Conservation (phyloP, 2,329 filamentous ascomycete species). For the Raffaelea deltoideospora region DNA sequence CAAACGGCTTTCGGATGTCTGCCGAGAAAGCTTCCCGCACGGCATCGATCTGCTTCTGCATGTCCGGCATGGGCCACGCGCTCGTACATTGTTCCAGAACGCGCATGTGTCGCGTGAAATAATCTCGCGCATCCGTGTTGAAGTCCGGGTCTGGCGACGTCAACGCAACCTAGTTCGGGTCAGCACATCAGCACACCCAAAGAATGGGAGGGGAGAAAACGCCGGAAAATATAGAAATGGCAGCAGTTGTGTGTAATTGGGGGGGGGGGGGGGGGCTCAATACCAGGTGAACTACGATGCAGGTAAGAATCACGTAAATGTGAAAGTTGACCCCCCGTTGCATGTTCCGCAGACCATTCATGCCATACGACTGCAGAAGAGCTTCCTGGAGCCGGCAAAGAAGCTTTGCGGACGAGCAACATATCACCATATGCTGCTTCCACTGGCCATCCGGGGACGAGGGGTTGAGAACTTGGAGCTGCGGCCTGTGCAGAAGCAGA, state of each 20-base stretch:
- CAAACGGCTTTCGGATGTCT: constrained; percentile 70
- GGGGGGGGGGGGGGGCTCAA: constrained; percentile 24
- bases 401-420: constrained; percentile 69
- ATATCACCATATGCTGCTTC: constrained; percentile 78
- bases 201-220: neutral
- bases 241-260: neutral
- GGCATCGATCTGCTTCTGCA: constrained; percentile 79
- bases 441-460: constrained; percentile 57
- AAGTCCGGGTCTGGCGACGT: constrained; percentile 86
- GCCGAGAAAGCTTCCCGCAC: constrained; percentile 84
- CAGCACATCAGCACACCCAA: neutral
- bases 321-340: constrained; percentile 87
- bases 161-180: constrained; percentile 59
- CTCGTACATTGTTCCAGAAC: constrained; percentile 74
- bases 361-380: constrained; percentile 58
- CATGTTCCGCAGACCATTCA: constrained; percentile 79
- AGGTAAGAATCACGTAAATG: constrained; percentile 82
- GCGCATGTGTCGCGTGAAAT: constrained; percentile 87
- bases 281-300: constrained; percentile 86
- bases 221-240: neutral
- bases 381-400: constrained; percentile 80
- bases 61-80: constrained; percentile 77
- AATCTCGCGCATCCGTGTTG: constrained; percentile 71
- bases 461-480: constrained; percentile 64
- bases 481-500: constrained; percentile 77